Conservation (phyloP, 1,284 basidiomycete genomes). For the Boletus calvinii region DNA sequence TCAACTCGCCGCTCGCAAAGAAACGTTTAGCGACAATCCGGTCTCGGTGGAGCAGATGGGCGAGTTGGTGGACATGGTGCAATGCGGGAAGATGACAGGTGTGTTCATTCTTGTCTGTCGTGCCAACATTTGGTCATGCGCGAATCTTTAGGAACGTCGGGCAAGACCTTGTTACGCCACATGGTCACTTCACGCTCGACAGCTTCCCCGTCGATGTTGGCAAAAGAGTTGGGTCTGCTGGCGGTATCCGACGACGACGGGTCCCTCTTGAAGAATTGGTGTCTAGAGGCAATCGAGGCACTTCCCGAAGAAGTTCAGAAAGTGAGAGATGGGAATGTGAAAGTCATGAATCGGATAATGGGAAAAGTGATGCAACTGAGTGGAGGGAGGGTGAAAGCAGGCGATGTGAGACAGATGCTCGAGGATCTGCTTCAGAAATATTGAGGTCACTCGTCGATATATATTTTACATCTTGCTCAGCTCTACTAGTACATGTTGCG, state of each 20-base stretch:
- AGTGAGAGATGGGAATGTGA: constrained; percentile 71
- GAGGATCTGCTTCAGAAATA: constrained; percentile 40
- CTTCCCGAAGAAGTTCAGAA: constrained; percentile 73
- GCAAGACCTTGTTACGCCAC: constrained; percentile 65
- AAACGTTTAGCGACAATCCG: constrained; percentile 62
- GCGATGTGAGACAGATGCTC: constrained; percentile 45
- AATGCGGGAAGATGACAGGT: constrained; percentile 69
- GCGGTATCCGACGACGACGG: constrained; percentile 34
- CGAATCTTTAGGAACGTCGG: constrained; percentile 56
- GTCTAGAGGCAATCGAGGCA: constrained; percentile 60
- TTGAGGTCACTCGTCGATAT: not conserved
- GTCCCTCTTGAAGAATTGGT: constrained; percentile 48
- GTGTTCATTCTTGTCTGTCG: not conserved
- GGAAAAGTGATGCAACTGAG: constrained; percentile 89
- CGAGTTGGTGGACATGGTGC: constrained; percentile 77
- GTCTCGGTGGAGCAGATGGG: constrained; percentile 67
- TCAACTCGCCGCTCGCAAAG: constrained; percentile 60
- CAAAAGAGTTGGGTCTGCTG: constrained; percentile 48
- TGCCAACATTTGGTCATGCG: constrained; percentile 2
- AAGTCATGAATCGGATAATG: constrained; percentile 85
- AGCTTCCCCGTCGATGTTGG: constrained; percentile 43
- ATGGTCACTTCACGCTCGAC: constrained; percentile 52
- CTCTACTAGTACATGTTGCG: not conserved
- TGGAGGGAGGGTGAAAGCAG: constrained; percentile 75
- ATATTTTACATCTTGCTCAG: not conserved